Evolutionary conservation across 2,329 filamentous ascomycete genomes (phyloP), one percentile per base, ranked within the genome.

Genomic region (Dryadomyces quercus-mongolicae): DNA sequence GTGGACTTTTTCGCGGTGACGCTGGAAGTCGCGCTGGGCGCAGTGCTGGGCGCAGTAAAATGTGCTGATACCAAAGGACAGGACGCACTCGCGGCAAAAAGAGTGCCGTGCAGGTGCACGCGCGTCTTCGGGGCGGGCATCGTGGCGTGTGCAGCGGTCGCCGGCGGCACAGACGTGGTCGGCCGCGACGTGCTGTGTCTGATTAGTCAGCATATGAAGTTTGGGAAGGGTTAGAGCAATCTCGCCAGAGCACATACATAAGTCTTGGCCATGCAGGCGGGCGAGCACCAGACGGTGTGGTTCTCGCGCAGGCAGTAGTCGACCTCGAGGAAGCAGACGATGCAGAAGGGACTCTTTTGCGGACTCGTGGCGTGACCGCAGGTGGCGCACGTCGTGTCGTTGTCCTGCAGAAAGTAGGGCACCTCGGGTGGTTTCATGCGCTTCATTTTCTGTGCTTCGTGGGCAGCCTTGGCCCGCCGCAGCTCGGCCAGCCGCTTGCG

Each of bases 381-480:
- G 22, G 45, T 38, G 8, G 55, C 55, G 42, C 59, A 60, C 7
- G 55, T 34, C n/a, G 50, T 45, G 15, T 51, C 46, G 34, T 20
- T 44, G 42, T 52, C 58, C 34, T 54, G 52, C 36, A 61, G 34
- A 9, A 61, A 61, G 13, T 58, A 57, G 5, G 59, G 58, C 54
- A 59, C 49, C 22, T 59, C 53, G 18, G 49, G 45, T 7, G 56
- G 53, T 52, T 58, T 57, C 47, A 56, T 50, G 56, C 72, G 74
- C 55, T 71, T 68, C 55, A 83, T 67, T 25, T 70, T 68, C 38
- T 68, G 65, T 0, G 68, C 64, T 18, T 74, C 68, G 1, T 78
- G 72, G 6, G 81, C 65, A 3, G 74, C 64, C 47, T 72, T 72
- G 21, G 79, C 75, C 81, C 83, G 85, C 71, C 81, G 83, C 62